A percentile compares a stretch with the other conserved stretches of the same genome.
These are phyloP conservation scores for Sodiomyces alkalinus DNA, from an alignment of 2,329 filamentous ascomycete species.

Conservation along the genomic window DNA sequence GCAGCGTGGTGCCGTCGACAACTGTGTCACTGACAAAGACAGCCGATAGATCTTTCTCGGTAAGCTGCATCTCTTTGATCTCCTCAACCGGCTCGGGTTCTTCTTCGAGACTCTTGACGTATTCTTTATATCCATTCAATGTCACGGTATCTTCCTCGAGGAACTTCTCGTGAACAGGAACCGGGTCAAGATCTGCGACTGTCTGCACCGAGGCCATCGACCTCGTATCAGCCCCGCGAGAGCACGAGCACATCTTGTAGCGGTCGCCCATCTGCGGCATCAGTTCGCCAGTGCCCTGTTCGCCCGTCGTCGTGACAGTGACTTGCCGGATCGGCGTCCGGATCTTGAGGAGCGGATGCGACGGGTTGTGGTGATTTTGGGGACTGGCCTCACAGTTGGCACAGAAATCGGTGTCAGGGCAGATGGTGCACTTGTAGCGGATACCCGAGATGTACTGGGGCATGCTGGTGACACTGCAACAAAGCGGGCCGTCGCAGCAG, in stretches of 20 bases:
- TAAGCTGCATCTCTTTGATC: conserved; percentile 8
- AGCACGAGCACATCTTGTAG: conserved; percentile 18
- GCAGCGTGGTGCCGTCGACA: conserved; percentile 58
- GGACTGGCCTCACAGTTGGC: conserved; percentile 85
- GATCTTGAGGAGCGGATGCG: conserved; percentile 95
- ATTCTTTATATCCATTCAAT: no score
- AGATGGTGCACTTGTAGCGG: conserved; percentile 95
- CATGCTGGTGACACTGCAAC: conserved; percentile 38
- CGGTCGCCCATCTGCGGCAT: conserved; percentile 60
- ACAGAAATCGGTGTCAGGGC: conserved; percentile 90
- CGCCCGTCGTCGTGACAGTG: conserved; percentile 69
- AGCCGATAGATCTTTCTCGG: conserved; percentile 26
- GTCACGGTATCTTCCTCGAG: background rate
- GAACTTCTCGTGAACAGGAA: conserved; percentile 11
- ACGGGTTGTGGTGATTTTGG: conserved; percentile 73
- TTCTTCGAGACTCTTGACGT: conserved; percentile 17
- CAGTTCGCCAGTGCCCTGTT: conserved; percentile 51
- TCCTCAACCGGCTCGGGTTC: conserved; percentile 9
- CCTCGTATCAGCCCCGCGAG: conserved; percentile 35
- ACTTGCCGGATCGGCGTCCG: conserved; percentile 83
- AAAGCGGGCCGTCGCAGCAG: conserved; percentile 89
- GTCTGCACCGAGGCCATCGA: conserved; percentile 47
- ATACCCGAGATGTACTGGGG: conserved; percentile 64
- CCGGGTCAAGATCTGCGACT: conserved; percentile 55
- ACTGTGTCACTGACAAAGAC: conserved; percentile 67